Conservation (phyloP, 441 rosid genomes). For the Populus hybrid region DNA sequence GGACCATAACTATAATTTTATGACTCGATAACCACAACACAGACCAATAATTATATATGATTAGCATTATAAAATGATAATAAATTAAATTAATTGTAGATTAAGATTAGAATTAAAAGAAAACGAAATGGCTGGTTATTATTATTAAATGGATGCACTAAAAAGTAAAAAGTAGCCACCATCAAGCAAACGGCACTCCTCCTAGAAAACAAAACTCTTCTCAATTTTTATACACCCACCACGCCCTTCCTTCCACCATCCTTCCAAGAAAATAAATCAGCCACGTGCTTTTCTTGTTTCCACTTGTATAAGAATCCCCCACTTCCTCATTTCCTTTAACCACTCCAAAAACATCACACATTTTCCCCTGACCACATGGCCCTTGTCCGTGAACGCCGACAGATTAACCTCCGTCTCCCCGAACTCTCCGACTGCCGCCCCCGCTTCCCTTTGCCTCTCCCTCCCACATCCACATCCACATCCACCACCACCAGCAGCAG, state of each 20-base stretch:
- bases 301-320: conserved; percentile 5
- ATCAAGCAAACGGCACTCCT: background rate
- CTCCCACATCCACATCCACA: conserved; percentile 30
- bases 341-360: background rate
- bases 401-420: conserved; percentile 78
- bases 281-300: conserved; percentile 17
- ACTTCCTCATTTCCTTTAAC: background rate
- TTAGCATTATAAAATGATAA: too few species aligned
- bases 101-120: too few species aligned
- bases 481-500: background rate
- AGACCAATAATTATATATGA: too few species aligned
- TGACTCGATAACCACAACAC: too few species aligned
- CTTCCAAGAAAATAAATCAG: background rate
- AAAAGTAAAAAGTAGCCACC: background rate
- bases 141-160: background rate
- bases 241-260: conserved; percentile 31
- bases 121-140: background rate
- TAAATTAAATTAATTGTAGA: too few species aligned
- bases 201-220: background rate
- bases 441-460: conserved; percentile 54
- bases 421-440: conserved; percentile 62
- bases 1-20: too few species aligned
- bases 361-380: conserved; percentile 44
- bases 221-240: background rate
- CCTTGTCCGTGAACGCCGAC: conserved; percentile 76